phyloP scores from a whole-genome alignment of 202 grass and related monocot species.

The Panicum hallii region DNA sequence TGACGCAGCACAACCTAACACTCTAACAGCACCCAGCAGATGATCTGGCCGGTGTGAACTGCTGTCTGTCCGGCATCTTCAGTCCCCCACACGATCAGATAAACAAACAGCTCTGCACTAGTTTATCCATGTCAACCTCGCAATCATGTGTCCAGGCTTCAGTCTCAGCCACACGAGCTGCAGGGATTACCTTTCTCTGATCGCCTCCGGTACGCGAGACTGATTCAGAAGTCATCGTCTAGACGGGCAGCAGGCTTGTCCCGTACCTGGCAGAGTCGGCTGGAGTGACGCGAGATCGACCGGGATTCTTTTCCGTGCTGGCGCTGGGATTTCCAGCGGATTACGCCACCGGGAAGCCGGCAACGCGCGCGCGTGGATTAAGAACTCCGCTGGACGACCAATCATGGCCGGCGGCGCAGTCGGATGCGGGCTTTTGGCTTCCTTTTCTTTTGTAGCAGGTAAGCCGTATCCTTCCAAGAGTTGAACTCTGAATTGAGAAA shows the following conservation, averaged over 20 bases:
- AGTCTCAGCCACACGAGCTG: slow-evolving; percentile 23
- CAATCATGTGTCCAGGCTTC: background rate
- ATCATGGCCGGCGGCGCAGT: slow-evolving; percentile 19
- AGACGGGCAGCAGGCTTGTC: background rate
- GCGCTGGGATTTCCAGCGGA: slow-evolving; percentile 15
- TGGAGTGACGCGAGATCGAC: slow-evolving; percentile 38
- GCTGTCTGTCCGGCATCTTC: slow-evolving; percentile 24
- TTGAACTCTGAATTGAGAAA: slow-evolving; percentile 16
- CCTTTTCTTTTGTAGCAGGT: slow-evolving; percentile 57
- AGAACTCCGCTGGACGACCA: slow-evolving; percentile 27
- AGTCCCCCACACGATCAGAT: background rate
- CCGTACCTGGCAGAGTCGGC: slow-evolving; percentile 5
- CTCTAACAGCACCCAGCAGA: no score
- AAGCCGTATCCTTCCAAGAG: slow-evolving; percentile 47
- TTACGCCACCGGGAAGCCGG: slow-evolving; percentile 41
- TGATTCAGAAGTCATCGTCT: slow-evolving; percentile 42
- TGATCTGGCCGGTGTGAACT: no score
- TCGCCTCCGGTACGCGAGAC: background rate
- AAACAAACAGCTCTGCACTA: slow-evolving; percentile 4
- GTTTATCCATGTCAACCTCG: slow-evolving; percentile 36
- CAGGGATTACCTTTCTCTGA: slow-evolving; percentile 9
- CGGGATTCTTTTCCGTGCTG: slow-evolving; percentile 4
- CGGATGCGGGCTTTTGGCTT: slow-evolving; percentile 11
- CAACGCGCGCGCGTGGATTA: background rate
- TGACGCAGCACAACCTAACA: no score